Base-by-base conservation (phyloP, 2,329 filamentous ascomycete genomes). In the Rhynchosporium secalis region DNA sequence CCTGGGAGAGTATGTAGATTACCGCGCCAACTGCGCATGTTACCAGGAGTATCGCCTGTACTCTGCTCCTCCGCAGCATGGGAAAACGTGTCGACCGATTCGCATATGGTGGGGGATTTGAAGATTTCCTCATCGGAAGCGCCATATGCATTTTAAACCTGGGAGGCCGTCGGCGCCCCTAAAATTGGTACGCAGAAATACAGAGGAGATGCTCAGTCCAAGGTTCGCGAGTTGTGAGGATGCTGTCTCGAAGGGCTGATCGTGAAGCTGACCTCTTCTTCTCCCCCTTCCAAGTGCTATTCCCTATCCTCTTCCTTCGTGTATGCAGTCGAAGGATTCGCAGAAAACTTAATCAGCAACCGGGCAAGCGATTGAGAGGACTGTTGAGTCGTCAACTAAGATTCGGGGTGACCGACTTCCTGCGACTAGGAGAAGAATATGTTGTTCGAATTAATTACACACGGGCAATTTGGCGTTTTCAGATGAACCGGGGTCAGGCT, bases 71-170 rank as follows among this genome's bases (percentile, higher is more conserved):
- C 65, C 89, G 84, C 66, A 85, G 72, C 64, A 79, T 71, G 54
- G 85, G 75, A 66, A 83, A 75, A 69, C 81, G 78, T 72, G 86
- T 78, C 67, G 83, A 81, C 72, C 86, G 82, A 54, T 84, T 81
- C 67, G 82, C 81, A 77, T 91, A 94, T 36, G 88, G 87, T 68
- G 87, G 85, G 68, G 89, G 86, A 73, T 89, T 86, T 68, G 90
- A 94, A 73, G 84, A 86, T 78, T 94, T 96, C 76, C 92, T 89
- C 72, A 91, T 86, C 60, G 92, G 92, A 71, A 96, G 87, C 67
- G 93, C 92, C 81, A 94, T 92, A 76, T 96, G 93, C 92, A 96
- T 95, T 70, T 71, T 80, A 72, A 67, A 40, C 49, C 46, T 49
- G 47, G 54, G 55, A 49, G 62, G 64, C 67, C 63, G 54, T 38